Evolutionary conservation across 2,329 filamentous ascomycete species (phyloP).

Genomic region (Sporothrix pseudoabietina): DNA sequence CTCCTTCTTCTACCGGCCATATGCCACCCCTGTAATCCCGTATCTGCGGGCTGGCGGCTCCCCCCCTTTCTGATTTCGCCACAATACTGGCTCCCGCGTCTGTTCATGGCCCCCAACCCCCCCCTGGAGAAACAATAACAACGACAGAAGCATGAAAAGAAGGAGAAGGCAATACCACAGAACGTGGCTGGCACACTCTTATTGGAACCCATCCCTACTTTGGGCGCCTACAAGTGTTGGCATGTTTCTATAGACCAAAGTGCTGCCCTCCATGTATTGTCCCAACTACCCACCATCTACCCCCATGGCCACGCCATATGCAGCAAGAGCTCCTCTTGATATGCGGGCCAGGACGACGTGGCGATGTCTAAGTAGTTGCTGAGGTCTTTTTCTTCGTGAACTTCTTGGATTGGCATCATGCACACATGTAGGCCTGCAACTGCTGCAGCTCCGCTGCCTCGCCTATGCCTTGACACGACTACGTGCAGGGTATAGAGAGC

Average conservation of each 20-base stretch:
- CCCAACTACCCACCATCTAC: neutral
- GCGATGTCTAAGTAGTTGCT: constrained; percentile 24
- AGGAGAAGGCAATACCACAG: neutral
- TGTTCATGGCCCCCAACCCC: constrained; percentile 11
- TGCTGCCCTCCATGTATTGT: neutral
- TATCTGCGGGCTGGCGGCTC: neutral
- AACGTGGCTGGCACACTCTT: neutral
- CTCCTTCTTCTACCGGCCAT: neutral
- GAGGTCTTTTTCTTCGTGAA: neutral
- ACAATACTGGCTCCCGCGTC: neutral
- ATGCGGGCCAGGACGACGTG: constrained; percentile 17
- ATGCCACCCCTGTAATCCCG: neutral
- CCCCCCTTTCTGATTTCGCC: neutral
- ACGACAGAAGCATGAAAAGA: neutral
- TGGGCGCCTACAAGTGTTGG: neutral
- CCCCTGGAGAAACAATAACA: neutral
- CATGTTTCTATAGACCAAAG: neutral
- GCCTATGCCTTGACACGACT: constrained; percentile 13
- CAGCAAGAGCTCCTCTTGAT: neutral
- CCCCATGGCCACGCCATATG: neutral
- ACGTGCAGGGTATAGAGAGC: neutral
- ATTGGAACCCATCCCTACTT: neutral
- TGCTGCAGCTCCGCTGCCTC: constrained; percentile 3
- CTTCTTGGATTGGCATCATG: constrained; percentile 2
- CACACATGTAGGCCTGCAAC: neutral